A percentile compares a stretch with the other conserved stretches of the same genome.
Conservation (phyloP, 164 flowering plant species). For the Cinnamomum chago region DNA sequence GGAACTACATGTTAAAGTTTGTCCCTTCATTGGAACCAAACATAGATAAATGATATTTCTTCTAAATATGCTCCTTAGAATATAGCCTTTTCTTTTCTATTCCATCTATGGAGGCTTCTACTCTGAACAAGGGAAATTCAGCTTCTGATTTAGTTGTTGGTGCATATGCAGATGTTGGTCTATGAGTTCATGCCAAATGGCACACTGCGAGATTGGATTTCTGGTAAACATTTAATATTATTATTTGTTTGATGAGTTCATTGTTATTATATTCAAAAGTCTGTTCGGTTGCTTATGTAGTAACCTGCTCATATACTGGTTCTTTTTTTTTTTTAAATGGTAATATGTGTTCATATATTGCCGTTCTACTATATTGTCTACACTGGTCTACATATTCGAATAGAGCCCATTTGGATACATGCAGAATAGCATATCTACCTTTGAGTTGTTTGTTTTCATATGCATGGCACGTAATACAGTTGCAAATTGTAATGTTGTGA, state of each 20-base stretch:
- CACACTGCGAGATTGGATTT: constrained; percentile 62
- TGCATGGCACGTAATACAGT: too few relatives aligned
- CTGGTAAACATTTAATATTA: constrained; percentile 32
- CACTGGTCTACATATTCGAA: too few relatives aligned
- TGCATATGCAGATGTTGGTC: constrained; percentile 63
- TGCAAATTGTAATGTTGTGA: too few relatives aligned
- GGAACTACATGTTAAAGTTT: neutral
- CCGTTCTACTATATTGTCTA: too few relatives aligned
- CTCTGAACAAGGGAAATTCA: neutral
- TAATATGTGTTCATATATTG: too few relatives aligned
- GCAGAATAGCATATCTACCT: too few relatives aligned
- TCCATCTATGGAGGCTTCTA: neutral
- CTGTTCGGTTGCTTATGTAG: too few relatives aligned
- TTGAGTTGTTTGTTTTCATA: too few relatives aligned
- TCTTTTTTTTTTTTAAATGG: too few relatives aligned
- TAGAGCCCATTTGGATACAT: too few relatives aligned
- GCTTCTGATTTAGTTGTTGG: neutral
- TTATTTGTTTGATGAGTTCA: neutral
- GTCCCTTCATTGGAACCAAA: neutral
- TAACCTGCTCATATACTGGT: neutral
- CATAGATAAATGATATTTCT: neutral
- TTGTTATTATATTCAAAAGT: neutral
- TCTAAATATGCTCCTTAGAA: neutral
- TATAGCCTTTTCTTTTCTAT: neutral
- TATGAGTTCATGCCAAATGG: constrained; percentile 87